phyloP scores from a whole-genome alignment of 139 green algal species.

The Trebouxia sp. region DNA sequence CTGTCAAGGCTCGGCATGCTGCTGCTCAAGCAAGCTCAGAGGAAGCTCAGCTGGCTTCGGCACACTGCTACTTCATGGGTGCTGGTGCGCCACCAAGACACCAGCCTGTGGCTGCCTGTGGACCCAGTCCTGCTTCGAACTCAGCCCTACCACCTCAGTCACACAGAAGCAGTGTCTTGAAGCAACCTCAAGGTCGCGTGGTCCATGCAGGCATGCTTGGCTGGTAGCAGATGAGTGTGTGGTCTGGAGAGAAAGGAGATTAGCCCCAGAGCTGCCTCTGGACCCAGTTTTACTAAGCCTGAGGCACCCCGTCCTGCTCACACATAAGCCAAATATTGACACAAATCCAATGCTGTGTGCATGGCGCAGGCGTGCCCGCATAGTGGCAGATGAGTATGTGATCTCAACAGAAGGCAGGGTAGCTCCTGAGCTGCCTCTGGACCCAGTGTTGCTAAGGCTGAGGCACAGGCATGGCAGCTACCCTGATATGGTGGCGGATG shows the following conservation, averaged over 20 bases:
- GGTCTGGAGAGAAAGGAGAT: not conserved
- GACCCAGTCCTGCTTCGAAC: no score
- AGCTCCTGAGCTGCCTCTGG: conserved; percentile 5
- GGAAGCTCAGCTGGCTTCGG: not conserved
- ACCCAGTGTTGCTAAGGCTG: not conserved
- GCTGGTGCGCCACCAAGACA: not conserved
- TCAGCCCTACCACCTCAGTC: no score
- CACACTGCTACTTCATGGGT: conserved; percentile 1
- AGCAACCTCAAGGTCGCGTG: no score
- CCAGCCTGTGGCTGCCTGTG: no score
- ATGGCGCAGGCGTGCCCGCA: not conserved
- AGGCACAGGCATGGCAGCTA: conserved; percentile 12
- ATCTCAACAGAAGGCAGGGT: not conserved
- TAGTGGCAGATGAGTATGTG: conserved; percentile 15
- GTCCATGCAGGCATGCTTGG: not conserved
- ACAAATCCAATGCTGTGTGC: no score
- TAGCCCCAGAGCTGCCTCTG: not conserved
- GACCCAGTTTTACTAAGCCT: no score
- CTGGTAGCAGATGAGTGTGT: conserved; percentile 6
- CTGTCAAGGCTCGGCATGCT: not conserved
- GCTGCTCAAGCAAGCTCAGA: not conserved
- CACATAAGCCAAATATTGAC: no score
- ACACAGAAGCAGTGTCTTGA: no score
- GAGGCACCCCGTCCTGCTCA: no score
- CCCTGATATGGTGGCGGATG: not conserved